These are phyloP conservation scores for Boletellus ananas DNA, from an alignment of 768 basidiomycete genomes.

Conservation along the genomic window DNA sequence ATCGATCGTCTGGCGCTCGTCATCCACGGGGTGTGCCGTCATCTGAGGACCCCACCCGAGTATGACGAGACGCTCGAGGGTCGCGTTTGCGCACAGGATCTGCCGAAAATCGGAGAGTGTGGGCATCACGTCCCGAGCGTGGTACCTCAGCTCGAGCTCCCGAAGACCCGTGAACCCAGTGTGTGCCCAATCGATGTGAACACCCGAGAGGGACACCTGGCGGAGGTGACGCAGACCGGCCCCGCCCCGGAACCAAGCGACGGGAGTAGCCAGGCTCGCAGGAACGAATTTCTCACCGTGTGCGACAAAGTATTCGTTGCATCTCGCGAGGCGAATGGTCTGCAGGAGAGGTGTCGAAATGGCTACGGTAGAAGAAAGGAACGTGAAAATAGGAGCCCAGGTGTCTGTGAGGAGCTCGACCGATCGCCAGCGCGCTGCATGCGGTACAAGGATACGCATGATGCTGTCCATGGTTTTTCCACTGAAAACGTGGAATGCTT, in stretches of 20 bases:
- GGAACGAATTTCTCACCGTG: conserved; percentile 46
- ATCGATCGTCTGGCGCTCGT: conserved; percentile 15
- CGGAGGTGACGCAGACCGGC: conserved; percentile 31
- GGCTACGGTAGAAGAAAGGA: conserved; percentile 40
- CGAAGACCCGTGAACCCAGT: conserved; percentile 41
- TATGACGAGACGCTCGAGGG: conserved; percentile 42
- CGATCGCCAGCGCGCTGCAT: conserved; percentile 43
- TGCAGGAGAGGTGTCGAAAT: conserved; percentile 38
- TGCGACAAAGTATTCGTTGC: conserved; percentile 54
- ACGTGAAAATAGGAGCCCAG: conserved; percentile 54
- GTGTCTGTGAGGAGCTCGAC: conserved; percentile 56
- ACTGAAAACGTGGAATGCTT: conserved; percentile 40
- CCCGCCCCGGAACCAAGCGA: conserved; percentile 42
- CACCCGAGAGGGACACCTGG: conserved; percentile 48
- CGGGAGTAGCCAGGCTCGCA: conserved; percentile 32
- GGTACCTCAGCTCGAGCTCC: conserved; percentile 52
- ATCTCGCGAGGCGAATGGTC: conserved; percentile 45
- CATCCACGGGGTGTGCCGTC: not conserved
- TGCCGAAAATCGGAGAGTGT: conserved; percentile 41
- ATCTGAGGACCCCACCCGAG: conserved; percentile 52
- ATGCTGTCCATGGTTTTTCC: conserved; percentile 43
- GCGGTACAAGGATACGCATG: conserved; percentile 43
- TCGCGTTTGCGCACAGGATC: conserved; percentile 39
- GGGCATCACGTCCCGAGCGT: conserved; percentile 55
- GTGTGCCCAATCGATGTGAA: conserved; percentile 52